A percentile compares a stretch with the other conserved stretches of the same genome.
These are phyloP conservation scores for Vanrija humicola DNA, from an alignment of 1,284 basidiomycete genomes.

Conservation along the genomic window DNA sequence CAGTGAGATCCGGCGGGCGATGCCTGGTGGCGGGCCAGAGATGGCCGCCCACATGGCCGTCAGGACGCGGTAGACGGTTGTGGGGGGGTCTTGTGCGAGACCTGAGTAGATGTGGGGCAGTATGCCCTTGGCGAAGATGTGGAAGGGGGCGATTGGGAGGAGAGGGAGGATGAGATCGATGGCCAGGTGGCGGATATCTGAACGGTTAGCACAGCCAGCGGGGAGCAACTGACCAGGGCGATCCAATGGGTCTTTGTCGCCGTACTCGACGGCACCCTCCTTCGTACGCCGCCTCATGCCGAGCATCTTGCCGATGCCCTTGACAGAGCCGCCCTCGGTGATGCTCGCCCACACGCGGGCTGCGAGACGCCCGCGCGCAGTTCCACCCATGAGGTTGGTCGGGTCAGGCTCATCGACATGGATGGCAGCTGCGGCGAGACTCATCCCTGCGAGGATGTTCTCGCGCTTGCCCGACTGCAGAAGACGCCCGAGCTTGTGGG, in stretches of 20 bases:
- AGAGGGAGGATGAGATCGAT: conserved; percentile 43
- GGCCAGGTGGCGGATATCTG: conserved; percentile 46
- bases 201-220: too few relatives aligned
- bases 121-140: conserved; percentile 35
- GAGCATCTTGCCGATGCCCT: conserved; percentile 44
- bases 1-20: conserved; percentile 37
- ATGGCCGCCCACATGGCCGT: conserved; percentile 43
- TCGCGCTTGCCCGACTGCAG: conserved; percentile 43
- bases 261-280: conserved; percentile 35
- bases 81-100: conserved; percentile 41
- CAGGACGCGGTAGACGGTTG: conserved; percentile 45
- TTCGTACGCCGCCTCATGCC: conserved; percentile 45
- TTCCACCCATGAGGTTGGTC: conserved; percentile 13
- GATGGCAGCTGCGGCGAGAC: conserved; percentile 37
- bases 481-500: conserved; percentile 30
- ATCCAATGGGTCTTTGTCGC: conserved; percentile 41
- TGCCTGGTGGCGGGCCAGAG: conserved; percentile 28
- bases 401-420: conserved; percentile 37
- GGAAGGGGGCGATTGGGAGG: conserved; percentile 35
- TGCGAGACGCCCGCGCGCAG: conserved; percentile 27
- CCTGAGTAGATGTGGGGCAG: conserved; percentile 41
- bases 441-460: conserved; percentile 37
- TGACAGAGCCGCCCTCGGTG: conserved; percentile 40
- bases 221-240: conserved; percentile 17
- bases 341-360: conserved; percentile 37